Base-by-base conservation (phyloP, 2,329 filamentous ascomycete genomes). In the Exophiala sp. region DNA sequence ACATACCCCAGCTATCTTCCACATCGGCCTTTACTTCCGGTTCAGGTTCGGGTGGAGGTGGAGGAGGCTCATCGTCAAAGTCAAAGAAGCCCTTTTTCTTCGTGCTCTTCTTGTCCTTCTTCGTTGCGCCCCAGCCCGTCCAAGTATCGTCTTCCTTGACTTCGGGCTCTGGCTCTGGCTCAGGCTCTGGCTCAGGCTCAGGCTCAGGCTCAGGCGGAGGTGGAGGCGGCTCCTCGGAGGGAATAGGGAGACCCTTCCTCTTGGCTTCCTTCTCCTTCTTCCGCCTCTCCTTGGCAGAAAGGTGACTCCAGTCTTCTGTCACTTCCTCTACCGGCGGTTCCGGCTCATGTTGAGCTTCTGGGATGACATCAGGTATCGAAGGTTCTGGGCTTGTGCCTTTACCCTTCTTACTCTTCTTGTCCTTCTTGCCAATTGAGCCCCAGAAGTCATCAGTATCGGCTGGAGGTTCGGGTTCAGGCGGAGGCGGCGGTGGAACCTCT, bases 221-320 rank as follows among this genome's bases (percentile, higher is more conserved):
- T 16, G 35, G 24, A 10, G 39, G 41, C 16, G 64, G 63, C 14
- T 66, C 58, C 68, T 68, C 65, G 63, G 29, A 21, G 14, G 49
- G 62, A 16, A 59, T 56, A 0, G 52, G 29, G 35, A 59, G 49
- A 11, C 52, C 57, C 38, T 57, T 56, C 20, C 42, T 52, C 38
- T 75, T 77, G 52, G 73, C 73, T 66, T 81, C 80, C 65, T 77
- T 78, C 63, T 74, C 71, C 47, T 71, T 73, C 62, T 73, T 75
- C 55, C 55, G 59, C 9, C 52, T 48, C 14, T 61, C 59, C 43
- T 61, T 58, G 5, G 59, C 65, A 16, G 64, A 65, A 6, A 69
- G 47, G 16, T 59, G 55, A 1, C 54, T 67, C 66, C 66, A 70
- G 64, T 48, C 42, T 42, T 58, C 56, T 47, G 62, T 55, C 52